Conservation (phyloP, 225 moss, liverwort and hornwort genomes). For the Neckera pumila region DNA sequence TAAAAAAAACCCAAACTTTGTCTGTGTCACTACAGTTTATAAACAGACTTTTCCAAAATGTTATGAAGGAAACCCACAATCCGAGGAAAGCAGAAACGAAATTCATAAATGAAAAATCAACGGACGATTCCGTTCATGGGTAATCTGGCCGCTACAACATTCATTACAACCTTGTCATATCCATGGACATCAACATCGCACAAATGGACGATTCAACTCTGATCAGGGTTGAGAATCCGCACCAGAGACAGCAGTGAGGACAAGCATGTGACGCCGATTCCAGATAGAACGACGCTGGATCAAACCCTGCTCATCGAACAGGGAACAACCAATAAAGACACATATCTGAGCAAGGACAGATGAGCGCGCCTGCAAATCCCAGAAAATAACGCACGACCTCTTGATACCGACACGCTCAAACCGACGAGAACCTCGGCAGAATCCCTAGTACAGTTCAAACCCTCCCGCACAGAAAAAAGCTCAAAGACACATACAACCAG, state of each 20-base stretch:
- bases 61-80: not conserved
- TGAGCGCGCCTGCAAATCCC: too few species aligned
- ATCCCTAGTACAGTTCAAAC: not conserved
- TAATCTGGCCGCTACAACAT: not conserved
- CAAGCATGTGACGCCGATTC: too few species aligned
- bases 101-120: not conserved
- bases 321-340: not conserved
- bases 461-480: too few species aligned
- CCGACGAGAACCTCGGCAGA: too few species aligned
- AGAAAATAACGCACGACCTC: not conserved
- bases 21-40: not conserved
- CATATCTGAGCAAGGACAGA: not conserved
- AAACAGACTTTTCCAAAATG: too few species aligned
- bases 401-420: not conserved
- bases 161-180: not conserved
- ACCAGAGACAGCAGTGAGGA: too few species aligned
- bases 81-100: not conserved
- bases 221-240: not conserved
- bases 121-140: fast-evolving
- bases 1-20: too few species aligned
- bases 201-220: too few species aligned
- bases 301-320: not conserved
- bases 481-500: not conserved
- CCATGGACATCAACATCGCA: not conserved
- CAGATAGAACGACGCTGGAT: not conserved